Evolutionary conservation across 2,329 filamentous ascomycete species (phyloP), one percentile per base, ranked within the genome.

Genomic region (Hymenoscyphus occultus): DNA sequence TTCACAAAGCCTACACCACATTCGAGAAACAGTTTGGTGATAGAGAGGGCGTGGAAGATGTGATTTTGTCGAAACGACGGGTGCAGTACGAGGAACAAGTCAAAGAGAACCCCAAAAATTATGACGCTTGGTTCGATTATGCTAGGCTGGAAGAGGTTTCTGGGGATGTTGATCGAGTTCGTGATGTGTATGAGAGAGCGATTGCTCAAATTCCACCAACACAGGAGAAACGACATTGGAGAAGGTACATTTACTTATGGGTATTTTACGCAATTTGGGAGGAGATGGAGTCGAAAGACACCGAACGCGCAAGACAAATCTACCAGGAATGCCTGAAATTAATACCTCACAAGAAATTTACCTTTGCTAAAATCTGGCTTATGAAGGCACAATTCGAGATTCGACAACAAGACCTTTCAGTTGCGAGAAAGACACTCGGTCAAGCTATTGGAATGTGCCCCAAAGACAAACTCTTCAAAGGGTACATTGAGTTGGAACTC

Each of bases 21-120:
- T 99, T 99, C 71, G 95, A 99, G 79, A 99, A 99, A 80, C 95
- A 99, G 74, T 99, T 92, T 75, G 95, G 95, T 69, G 93, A 98
- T 76, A 84, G 86, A 63, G 92, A 97, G 72, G 95, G 95, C 4
- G 92, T 99, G 1, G 94, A 98, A 73, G 92, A 98, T 76, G 93
- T 98, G 9, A 92, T 99, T 39, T 77, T 98, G n/a, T 93, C 93
- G 16, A 99, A 99, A 77, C 86, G 95, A 71, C 84, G 95, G 72
- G 90, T 96, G 19, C 88, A 95, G 68, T 99, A 99, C 77, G 95
- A 99, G 78, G 92, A 97, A 71, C 90, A 95, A 74, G 86, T 98
- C 70, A 94, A 93, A 74, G 91, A 96, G 75, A 98, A 97, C 73
- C 87, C 93, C 1, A 95, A 96, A 74, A 97, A 97, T 77, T 99